Percentiles rank a stretch among this genome's conserved stretches.
Evolutionary conservation across 805 yeast species (phyloP).

Genomic region (Starmerella tilneyi): DNA sequence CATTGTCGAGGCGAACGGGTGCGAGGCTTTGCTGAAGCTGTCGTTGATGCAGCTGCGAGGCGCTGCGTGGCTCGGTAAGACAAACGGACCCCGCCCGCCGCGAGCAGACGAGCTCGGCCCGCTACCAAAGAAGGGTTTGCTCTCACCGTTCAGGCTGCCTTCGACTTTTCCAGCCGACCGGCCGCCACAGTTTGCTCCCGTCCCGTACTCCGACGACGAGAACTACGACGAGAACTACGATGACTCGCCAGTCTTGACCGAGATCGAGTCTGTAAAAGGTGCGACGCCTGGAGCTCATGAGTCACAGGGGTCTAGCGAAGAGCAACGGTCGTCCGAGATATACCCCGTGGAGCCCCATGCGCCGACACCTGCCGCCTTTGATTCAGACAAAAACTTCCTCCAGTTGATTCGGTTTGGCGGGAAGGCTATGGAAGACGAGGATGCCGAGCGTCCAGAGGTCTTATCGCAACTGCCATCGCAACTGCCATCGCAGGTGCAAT

Average conservation of each 20-base stretch:
- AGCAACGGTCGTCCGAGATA: neutral
- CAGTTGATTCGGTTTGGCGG: neutral
- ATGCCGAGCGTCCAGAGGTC: neutral
- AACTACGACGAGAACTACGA: neutral
- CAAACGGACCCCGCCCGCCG: slow-evolving; percentile 4
- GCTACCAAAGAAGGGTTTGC: neutral
- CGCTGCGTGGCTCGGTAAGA: slow-evolving; percentile 9
- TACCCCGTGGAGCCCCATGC: neutral
- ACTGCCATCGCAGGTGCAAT: neutral
- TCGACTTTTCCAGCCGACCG: neutral
- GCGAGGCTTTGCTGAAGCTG: slow-evolving; percentile 1
- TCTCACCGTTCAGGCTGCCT: neutral
- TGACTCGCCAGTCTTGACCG: too few species aligned
- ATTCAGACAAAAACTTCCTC: neutral
- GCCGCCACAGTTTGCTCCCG: slow-evolving; percentile 2
- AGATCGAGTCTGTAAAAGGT: too few species aligned
- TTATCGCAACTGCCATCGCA: neutral
- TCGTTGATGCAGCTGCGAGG: slow-evolving; percentile 6
- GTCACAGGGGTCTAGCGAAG: too few species aligned
- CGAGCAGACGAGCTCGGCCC: slow-evolving; percentile 7
- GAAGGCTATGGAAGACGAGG: neutral
- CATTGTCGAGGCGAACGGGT: slow-evolving; percentile 1
- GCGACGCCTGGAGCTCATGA: too few species aligned
- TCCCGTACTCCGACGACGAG: slow-evolving; percentile 1
- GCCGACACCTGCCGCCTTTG: too few species aligned